A percentile compares a stretch with the other conserved stretches of the same genome.
These are phyloP conservation scores for Fusarium subglutinans DNA, from an alignment of 2,329 filamentous ascomycete genomes.

Conservation along the genomic window DNA sequence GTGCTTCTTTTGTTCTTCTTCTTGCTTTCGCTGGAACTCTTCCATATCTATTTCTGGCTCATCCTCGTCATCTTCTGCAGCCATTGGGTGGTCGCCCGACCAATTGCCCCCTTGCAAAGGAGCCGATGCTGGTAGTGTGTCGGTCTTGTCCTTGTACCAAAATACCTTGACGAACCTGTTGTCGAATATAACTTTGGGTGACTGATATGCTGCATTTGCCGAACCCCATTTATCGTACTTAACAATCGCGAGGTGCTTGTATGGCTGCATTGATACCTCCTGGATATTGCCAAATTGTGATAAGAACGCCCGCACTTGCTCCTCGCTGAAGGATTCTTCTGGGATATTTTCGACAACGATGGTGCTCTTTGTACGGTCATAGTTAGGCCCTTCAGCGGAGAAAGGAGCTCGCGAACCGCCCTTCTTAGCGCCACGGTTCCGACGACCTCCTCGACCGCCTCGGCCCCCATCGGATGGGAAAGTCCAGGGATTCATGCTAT, in stretches of 20 bases:
- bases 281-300: constrained; percentile 73
- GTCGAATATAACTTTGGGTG: constrained; percentile 83
- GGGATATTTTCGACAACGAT: constrained; percentile 84
- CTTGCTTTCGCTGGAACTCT: constrained; percentile 74
- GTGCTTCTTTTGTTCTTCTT: constrained; percentile 74
- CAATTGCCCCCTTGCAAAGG: constrained; percentile 42
- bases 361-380: constrained; percentile 70
- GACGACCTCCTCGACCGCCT: constrained; percentile 49
- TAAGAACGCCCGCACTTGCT: constrained; percentile 74
- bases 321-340: constrained; percentile 73
- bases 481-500: constrained; percentile 30
- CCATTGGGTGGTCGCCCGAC: constrained; percentile 29
- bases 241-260: constrained; percentile 74
- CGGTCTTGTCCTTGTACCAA: constrained; percentile 71
- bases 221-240: constrained; percentile 73
- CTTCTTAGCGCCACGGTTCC: constrained; percentile 45
- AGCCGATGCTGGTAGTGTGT: constrained; percentile 42
- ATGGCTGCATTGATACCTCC: constrained; percentile 71
- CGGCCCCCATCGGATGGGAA: constrained; percentile 41
- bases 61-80: constrained; percentile 23
- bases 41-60: constrained; percentile 73
- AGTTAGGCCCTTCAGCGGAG: constrained; percentile 70
- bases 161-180: constrained; percentile 88
- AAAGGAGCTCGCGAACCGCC: constrained; percentile 63
- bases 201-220: constrained; percentile 76